Evolutionary conservation across 1,284 basidiomycete genomes (phyloP), one percentile per base, ranked within the genome.

Genomic region (Cryptococcus floricola): DNA sequence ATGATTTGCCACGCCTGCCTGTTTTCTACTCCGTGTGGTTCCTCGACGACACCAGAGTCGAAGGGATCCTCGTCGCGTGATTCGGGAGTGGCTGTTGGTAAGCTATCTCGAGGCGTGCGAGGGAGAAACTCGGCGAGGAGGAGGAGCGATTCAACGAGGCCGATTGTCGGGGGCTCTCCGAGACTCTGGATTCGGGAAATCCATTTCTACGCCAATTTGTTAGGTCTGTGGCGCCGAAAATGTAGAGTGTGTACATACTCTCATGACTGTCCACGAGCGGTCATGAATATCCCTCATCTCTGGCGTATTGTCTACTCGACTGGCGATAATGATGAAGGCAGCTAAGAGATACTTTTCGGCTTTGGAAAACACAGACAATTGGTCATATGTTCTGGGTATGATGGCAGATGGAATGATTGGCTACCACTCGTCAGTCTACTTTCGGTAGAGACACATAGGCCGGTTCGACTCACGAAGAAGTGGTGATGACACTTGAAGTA

Each of bases 401-500:
- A 70, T 66, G 5, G 66, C 58, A 13, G 70, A 65, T 0, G 77
- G 73, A 1, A 79, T 68, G 63, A 80, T 76, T 3, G 79, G 79
- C 75, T 76, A 55, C 14, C 19, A 42, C 50, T 23, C 43, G 12
- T 38, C 37, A 39, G 14, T 23, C 23, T 48, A 27, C 9, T 48
- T 13, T 48, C 19, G 27, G 45, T 49, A 18, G 55, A 50, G 38
- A 7, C 23, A 12, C 14, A 47, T 27, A 39, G 25, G 46, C 48
- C 6, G 16, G 10, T 2, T 16, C 23, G 1, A 67, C 76, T 68
- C 51, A 76, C 76, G 49, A 79, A 78, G 34, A 80, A 64, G 55
- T 76, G 75, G 56, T 80, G 79, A 50, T 78, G 69, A 43, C 70
- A 68, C 4, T 63, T 57, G 61, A 80, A 79, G 59, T 78, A 80